Evolutionary conservation across 1,284 basidiomycete genomes (phyloP), one percentile per base, ranked within the genome.

Genomic region (Sanghuangporus sanghuang): DNA sequence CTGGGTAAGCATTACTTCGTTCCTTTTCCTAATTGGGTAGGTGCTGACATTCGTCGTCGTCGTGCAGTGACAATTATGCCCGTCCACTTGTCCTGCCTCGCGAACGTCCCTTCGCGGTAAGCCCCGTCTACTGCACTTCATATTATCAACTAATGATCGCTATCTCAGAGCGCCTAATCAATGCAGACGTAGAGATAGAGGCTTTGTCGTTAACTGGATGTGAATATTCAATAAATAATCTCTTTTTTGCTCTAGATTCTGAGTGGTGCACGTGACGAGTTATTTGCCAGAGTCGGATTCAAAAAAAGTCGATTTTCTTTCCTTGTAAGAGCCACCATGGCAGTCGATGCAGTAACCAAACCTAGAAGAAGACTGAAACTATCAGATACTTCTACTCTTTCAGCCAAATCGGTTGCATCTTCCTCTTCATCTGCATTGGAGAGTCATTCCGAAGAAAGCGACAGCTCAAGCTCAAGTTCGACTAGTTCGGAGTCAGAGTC

Each of bases 1-100:
- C 87, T 67, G 85, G 91, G 78, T 79, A 65, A 68, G 78, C 38
- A 32, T 32, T 36, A 54, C 77, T 46, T 42, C 21, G 35, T 16
- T 54, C 32, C 63, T 64, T 61, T 53, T 57, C 57, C 39, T 23
- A 62, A 49, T 11, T 46, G 16, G 6, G 44, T n/a, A 16, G 16
- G 12, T 46, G 44, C 42, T 18, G 32, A 61, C 58, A 38, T 53
- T 64, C 21, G 57, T 61, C 63, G 57, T 61, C 63, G 39, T 57
- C 7, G 23, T 50, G 4, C 64, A 71, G 69, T 12, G 69, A 66
- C 40, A 70, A 71, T 50, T 71, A 50, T 57, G 55, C 62, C 21
- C 69, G 69, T 35, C 69, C 69, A 44, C 67, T 71, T 11, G 50
- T 69, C 23, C 53, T 71, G 35, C 69, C 69, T 32, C 35, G 44